Conservation (phyloP, 2,329 filamentous ascomycete species). For the Calonectria montana region DNA sequence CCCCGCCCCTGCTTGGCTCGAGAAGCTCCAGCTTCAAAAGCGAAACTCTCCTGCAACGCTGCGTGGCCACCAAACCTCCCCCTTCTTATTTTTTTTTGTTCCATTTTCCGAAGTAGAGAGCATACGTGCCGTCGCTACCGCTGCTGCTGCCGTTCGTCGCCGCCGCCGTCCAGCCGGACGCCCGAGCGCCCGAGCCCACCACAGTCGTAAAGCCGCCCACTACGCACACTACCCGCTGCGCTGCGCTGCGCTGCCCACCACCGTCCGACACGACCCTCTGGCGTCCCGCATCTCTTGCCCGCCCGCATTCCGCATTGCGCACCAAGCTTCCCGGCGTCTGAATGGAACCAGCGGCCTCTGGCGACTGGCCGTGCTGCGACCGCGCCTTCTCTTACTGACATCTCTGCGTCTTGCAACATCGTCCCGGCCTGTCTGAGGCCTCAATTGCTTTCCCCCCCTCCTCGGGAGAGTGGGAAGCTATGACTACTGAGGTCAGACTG, state of each 20-base stretch:
- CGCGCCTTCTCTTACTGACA: slow-evolving; percentile 28
- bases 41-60: slow-evolving; percentile 8
- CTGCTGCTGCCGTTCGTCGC: slow-evolving; percentile 28
- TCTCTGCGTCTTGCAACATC: background rate
- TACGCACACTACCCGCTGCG: slow-evolving; percentile 1
- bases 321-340: slow-evolving; percentile 35
- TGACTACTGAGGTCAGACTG: slow-evolving; percentile 51
- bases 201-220: slow-evolving; percentile 34
- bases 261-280: slow-evolving; percentile 29
- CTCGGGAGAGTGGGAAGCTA: slow-evolving; percentile 44
- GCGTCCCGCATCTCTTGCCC: slow-evolving; percentile 33
- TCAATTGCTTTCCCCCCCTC: slow-evolving; percentile 29
- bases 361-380: slow-evolving; percentile 43
- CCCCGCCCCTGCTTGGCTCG: slow-evolving; percentile 17
- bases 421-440: background rate
- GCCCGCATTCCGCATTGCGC: slow-evolving; percentile 36
- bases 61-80: slow-evolving; percentile 6
- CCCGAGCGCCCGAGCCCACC: slow-evolving; percentile 41
- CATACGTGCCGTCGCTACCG: background rate
- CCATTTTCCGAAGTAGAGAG: background rate
- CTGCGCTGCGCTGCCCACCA: background rate
- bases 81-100: background rate
- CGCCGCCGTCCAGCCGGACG: slow-evolving; percentile 42
- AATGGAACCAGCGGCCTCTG: slow-evolving; percentile 41
- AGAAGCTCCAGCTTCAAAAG: slow-evolving; percentile 7